phyloP scores from a whole-genome alignment of 2,329 filamentous ascomycete species.

The Xylaria arbuscula region DNA sequence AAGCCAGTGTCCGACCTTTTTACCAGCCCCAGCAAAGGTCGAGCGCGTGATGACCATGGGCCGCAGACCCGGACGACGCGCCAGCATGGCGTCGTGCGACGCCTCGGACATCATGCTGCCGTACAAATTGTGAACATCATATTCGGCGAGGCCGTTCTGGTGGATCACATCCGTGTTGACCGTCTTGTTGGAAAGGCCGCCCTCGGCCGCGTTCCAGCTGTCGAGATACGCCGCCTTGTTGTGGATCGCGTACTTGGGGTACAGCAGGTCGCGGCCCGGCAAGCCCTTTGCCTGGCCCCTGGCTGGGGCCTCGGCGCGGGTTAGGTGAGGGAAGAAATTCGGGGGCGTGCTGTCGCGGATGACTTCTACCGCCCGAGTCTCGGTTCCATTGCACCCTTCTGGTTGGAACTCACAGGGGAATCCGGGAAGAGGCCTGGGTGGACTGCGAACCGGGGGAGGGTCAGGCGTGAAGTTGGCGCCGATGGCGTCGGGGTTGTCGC shows the following conservation, averaged over 20 bases:
- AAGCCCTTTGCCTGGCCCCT: slow-evolving; percentile 64
- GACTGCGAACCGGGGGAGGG: slow-evolving; percentile 70
- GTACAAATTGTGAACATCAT: slow-evolving; percentile 82
- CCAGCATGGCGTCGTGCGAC: slow-evolving; percentile 73
- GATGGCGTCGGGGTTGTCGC: slow-evolving; percentile 57
- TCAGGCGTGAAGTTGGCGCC: slow-evolving; percentile 65
- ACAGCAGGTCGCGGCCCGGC: slow-evolving; percentile 70
- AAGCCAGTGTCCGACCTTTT: slow-evolving; percentile 71
- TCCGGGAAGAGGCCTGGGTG: slow-evolving; percentile 73
- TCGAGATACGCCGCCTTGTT: slow-evolving; percentile 66
- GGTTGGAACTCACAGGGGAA: slow-evolving; percentile 77
- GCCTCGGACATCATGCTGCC: slow-evolving; percentile 79
- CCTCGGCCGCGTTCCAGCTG: slow-evolving; percentile 56
- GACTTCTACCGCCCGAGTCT: slow-evolving; percentile 39
- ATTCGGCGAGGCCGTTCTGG: slow-evolving; percentile 73
- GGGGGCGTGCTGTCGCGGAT: slow-evolving; percentile 48
- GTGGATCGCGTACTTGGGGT: slow-evolving; percentile 72
- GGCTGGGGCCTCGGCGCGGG: slow-evolving; percentile 40
- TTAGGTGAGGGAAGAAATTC: slow-evolving; percentile 40
- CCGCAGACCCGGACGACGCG: slow-evolving; percentile 70
- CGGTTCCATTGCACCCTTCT: slow-evolving; percentile 52
- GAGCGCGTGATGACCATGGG: slow-evolving; percentile 80
- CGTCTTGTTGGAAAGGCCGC: slow-evolving; percentile 66
- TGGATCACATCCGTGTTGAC: slow-evolving; percentile 76
- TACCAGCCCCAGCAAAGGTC: slow-evolving; percentile 78